These are phyloP conservation scores for Anthracocystis setariae DNA, from an alignment of 1,284 basidiomycete genomes.

Conservation along the genomic window DNA sequence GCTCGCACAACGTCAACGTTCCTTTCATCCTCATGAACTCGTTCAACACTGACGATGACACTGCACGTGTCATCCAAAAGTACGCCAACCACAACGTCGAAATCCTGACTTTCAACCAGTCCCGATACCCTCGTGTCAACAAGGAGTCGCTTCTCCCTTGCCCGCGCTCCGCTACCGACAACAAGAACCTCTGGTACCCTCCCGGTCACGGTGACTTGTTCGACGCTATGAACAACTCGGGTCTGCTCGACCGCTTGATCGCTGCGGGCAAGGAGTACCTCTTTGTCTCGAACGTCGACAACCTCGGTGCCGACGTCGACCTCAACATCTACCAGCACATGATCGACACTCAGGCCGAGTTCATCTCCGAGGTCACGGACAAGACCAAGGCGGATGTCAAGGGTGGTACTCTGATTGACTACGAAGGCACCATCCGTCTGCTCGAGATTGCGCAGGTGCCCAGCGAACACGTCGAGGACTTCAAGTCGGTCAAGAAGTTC, in stretches of 20 bases:
- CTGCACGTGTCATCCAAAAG: conserved; percentile 88
- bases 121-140: conserved; percentile 95
- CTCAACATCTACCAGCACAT: conserved; percentile 73
- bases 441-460: conserved; percentile 99
- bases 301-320: conserved; percentile 93
- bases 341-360: conserved; percentile 68
- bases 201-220: conserved; percentile 98
- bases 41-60: conserved; percentile 85
- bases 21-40: conserved; percentile 99
- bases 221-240: conserved; percentile 92
- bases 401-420: conserved; percentile 95
- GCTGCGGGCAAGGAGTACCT: conserved; percentile 97
- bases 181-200: conserved; percentile 93
- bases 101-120: conserved; percentile 86
- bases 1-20: conserved; percentile 77
- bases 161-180: conserved; percentile 84
- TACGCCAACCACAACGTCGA: conserved; percentile 80
- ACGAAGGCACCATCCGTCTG: conserved; percentile 90
- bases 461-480: conserved; percentile 96
- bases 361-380: conserved; percentile 80
- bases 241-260: conserved; percentile 93
- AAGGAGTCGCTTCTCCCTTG: conserved; percentile 92
- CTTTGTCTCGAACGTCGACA: conserved; percentile 99
- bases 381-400: conserved; percentile 99
- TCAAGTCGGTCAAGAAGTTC: conserved; percentile 81